These are phyloP conservation scores for Mycena rosella DNA, from an alignment of 768 basidiomycete genomes.

Conservation along the genomic window DNA sequence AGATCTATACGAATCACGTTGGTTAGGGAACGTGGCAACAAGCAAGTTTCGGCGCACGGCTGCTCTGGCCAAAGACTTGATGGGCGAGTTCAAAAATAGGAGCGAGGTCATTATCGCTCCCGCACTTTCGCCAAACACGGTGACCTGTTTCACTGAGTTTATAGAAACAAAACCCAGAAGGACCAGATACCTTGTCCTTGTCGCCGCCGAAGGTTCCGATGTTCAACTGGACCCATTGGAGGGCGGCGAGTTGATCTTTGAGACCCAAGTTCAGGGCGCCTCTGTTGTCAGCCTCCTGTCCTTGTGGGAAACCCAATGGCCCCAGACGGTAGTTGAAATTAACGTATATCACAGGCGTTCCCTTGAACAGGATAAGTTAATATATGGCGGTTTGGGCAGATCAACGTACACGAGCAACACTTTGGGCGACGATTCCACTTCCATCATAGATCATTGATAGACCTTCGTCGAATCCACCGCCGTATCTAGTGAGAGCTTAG, in stretches of 20 bases:
- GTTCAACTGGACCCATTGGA: too few species aligned
- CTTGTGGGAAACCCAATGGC: too few species aligned
- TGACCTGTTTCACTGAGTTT: constrained; percentile 44
- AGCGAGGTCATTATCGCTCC: constrained; percentile 25
- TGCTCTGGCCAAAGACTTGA: constrained; percentile 41
- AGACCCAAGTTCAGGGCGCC: too few species aligned
- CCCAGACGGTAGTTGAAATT: too few species aligned
- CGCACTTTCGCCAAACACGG: constrained; percentile 48
- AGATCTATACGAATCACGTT: constrained; percentile 46
- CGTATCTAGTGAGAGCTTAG: too few species aligned
- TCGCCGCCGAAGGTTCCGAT: too few species aligned
- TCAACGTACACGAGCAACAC: constrained; percentile 17
- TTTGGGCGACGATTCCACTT: constrained; percentile 23
- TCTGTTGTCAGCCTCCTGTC: too few species aligned
- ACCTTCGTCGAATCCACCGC: constrained; percentile 57
- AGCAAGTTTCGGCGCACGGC: constrained; percentile 41
- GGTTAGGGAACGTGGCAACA: not conserved
- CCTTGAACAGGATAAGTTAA: constrained; percentile 42
- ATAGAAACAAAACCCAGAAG: not conserved
- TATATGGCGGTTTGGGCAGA: not conserved
- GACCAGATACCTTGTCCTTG: not conserved
- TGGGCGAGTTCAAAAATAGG: too few species aligned
- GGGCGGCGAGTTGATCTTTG: too few species aligned
- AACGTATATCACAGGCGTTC: constrained; percentile 58
- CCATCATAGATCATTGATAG: constrained; percentile 56